Percentiles rank a stretch among this genome's conserved stretches.
phyloP scores from a whole-genome alignment of 805 yeast species.

The Starmerella cellae region DNA sequence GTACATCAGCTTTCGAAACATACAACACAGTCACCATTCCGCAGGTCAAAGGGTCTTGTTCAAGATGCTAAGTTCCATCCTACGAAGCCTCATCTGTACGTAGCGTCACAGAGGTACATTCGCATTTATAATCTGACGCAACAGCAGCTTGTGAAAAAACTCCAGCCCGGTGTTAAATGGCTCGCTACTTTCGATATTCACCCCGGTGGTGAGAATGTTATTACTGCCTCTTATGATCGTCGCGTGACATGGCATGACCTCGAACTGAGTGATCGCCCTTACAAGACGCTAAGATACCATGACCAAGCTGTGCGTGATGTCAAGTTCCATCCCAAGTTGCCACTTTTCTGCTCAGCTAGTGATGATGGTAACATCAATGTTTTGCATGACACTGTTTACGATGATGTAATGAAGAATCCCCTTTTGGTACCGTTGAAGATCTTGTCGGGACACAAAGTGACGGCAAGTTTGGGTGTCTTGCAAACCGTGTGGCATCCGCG shows the following conservation, averaged over 20 bases:
- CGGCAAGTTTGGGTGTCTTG: slow-evolving; percentile 72
- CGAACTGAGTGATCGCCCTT: slow-evolving; percentile 78
- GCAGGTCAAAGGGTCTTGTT: slow-evolving; percentile 80
- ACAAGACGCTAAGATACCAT: slow-evolving; percentile 89
- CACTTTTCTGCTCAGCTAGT: slow-evolving; percentile 85
- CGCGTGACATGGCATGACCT: slow-evolving; percentile 95
- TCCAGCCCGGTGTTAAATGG: slow-evolving; percentile 95
- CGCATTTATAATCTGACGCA: slow-evolving; percentile 81
- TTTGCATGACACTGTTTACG: slow-evolving; percentile 93
- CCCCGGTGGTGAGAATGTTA: slow-evolving; percentile 87
- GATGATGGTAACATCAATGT: slow-evolving; percentile 91
- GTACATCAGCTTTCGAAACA: slow-evolving; percentile 93
- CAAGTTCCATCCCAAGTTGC: slow-evolving; percentile 73
- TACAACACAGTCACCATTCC: slow-evolving; percentile 89
- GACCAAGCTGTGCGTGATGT: slow-evolving; percentile 86
- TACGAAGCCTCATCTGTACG: slow-evolving; percentile 82
- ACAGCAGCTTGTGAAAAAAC: slow-evolving; percentile 69
- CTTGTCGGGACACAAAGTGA: slow-evolving; percentile 74
- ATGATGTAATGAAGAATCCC: slow-evolving; percentile 89
- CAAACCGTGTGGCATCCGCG: slow-evolving; percentile 90
- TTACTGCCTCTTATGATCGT: slow-evolving; percentile 88
- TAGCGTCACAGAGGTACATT: slow-evolving; percentile 84
- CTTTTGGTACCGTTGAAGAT: slow-evolving; percentile 91
- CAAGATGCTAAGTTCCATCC: slow-evolving; percentile 98
- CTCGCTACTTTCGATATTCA: slow-evolving; percentile 82